These are phyloP conservation scores for Alternaria dauci DNA, from an alignment of 2,329 filamentous ascomycete species.

Conservation along the genomic window DNA sequence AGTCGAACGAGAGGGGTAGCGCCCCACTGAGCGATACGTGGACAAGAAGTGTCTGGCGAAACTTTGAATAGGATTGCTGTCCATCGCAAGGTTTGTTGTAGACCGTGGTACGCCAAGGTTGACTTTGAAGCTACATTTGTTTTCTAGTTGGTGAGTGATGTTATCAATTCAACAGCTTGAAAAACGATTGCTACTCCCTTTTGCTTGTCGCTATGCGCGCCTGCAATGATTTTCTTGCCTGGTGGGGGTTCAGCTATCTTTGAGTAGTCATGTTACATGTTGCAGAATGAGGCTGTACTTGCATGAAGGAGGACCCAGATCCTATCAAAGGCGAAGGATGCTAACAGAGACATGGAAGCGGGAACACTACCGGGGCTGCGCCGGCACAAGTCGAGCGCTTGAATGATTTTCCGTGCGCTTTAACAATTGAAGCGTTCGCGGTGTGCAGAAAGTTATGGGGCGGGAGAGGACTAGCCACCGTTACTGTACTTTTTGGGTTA, in stretches of 20 bases:
- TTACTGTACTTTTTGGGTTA: constrained; percentile 23
- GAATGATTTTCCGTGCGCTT: neutral
- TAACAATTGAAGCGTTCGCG: neutral
- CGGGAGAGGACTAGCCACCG: constrained; percentile 11
- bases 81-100: neutral
- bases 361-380: neutral
- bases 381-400: neutral
- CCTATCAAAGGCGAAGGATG: constrained; percentile 13
- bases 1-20: constrained; percentile 4
- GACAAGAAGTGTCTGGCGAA: neutral
- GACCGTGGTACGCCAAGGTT: neutral
- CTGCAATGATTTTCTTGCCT: neutral
- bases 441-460: constrained; percentile 12
- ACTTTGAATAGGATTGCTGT: neutral
- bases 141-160: neutral
- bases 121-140: neutral
- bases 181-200: neutral
- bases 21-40: constrained; percentile 1
- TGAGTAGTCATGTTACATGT: constrained; percentile 1
- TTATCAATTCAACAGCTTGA: neutral
- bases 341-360: constrained; percentile 4
- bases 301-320: constrained; percentile 10
- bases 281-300: constrained; percentile 14
- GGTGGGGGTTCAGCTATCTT: neutral
- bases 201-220: constrained; percentile 9